A percentile compares a stretch with the other conserved stretches of the same genome.
These are phyloP conservation scores for Gyrodon tennesseensis DNA, from an alignment of 1,284 basidiomycete species.

Conservation along the genomic window DNA sequence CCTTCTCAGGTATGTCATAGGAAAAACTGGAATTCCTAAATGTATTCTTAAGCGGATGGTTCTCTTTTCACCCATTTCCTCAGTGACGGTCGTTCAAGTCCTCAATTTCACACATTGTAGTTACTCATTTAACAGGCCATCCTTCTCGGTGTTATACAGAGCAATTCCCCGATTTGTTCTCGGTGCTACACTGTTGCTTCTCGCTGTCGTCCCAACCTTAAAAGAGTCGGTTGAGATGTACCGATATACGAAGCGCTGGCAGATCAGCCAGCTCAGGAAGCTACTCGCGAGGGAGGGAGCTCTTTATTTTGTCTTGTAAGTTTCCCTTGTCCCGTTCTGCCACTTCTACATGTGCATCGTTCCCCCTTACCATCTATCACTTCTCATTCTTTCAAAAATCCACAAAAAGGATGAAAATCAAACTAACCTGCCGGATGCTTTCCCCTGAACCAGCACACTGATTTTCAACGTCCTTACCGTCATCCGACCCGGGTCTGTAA, in stretches of 20 bases:
- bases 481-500: background rate
- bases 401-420: background rate
- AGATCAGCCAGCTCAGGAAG: conserved; percentile 14
- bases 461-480: conserved; percentile 16
- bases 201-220: conserved; percentile 16
- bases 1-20: conserved; percentile 11
- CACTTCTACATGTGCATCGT: background rate
- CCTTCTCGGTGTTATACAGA: conserved; percentile 7
- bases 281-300: conserved; percentile 27
- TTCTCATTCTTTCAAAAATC: too few species aligned
- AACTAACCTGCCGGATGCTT: background rate
- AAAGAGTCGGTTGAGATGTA: conserved; percentile 23
- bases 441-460: conserved; percentile 3
- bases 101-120: conserved; percentile 8
- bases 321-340: background rate
- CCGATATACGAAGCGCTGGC: conserved; percentile 22
- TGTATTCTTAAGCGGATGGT: background rate
- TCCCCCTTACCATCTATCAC: too few species aligned
- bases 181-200: conserved; percentile 9
- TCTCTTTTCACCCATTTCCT: background rate
- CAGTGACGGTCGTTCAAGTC: conserved; percentile 12
- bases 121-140: background rate
- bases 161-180: conserved; percentile 25
- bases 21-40: too few species aligned
- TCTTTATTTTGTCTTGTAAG: conserved; percentile 30